These are phyloP conservation scores for Verticillium klebahnii DNA, from an alignment of 2,329 filamentous ascomycete genomes.

Conservation along the genomic window DNA sequence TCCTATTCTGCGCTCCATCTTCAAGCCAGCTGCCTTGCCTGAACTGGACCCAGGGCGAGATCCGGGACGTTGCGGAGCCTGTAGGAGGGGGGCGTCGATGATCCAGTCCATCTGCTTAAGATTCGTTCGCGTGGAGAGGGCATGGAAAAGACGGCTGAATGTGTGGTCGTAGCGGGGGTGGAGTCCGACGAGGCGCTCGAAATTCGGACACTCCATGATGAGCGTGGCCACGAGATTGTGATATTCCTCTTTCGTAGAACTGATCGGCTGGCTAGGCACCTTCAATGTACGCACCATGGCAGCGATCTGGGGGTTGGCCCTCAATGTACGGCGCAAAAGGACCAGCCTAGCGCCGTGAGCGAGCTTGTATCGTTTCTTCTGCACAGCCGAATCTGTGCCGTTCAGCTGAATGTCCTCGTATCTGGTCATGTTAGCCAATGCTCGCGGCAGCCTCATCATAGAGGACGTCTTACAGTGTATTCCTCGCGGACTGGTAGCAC, in stretches of 20 bases:
- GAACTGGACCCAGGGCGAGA: conserved; percentile 13
- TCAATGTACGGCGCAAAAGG: conserved; percentile 53
- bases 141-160: conserved; percentile 53
- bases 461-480: conserved; percentile 40
- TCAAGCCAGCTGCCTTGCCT: conserved; percentile 2
- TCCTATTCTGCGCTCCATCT: neutral
- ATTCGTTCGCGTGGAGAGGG: conserved; percentile 50
- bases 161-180: conserved; percentile 50
- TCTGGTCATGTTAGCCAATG: conserved; percentile 20
- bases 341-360: conserved; percentile 47
- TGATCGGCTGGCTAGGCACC: conserved; percentile 42
- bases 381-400: conserved; percentile 48
- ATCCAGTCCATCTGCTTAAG: conserved; percentile 58
- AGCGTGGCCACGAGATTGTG: conserved; percentile 55
- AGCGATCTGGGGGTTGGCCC: conserved; percentile 48
- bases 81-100: conserved; percentile 32
- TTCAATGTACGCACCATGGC: conserved; percentile 53
- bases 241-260: conserved; percentile 42
- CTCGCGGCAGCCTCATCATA: neutral
- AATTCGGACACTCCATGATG: conserved; percentile 61
- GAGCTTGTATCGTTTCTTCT: conserved; percentile 55
- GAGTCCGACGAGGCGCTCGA: conserved; percentile 54
- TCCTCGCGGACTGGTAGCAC: conserved; percentile 45
- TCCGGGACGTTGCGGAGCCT: conserved; percentile 26
- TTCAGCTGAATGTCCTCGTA: conserved; percentile 56